Evolutionary conservation across 192 early-diverging fungal species (phyloP).

Genomic region (Thoreauomyces humboldtii): DNA sequence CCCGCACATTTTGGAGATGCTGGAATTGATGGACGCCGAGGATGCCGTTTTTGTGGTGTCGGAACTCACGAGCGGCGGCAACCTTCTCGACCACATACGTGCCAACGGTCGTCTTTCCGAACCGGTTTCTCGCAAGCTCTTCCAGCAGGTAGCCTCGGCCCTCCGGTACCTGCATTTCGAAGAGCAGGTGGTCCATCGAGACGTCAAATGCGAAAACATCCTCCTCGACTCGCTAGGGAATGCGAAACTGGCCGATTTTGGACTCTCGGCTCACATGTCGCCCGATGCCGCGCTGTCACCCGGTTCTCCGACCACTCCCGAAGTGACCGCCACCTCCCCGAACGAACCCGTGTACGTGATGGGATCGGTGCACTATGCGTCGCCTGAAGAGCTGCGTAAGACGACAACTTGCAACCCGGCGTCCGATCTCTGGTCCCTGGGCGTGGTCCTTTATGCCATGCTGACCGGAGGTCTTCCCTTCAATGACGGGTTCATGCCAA

Average conservation of each 20-base stretch:
- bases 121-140: slow-evolving; percentile 51
- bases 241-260: slow-evolving; percentile 86
- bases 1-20: slow-evolving; percentile 61
- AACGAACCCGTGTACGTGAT: slow-evolving; percentile 12
- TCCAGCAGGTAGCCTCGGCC: slow-evolving; percentile 71
- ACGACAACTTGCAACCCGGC: slow-evolving; percentile 46
- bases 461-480: slow-evolving; percentile 71
- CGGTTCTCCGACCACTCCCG: slow-evolving; percentile 7
- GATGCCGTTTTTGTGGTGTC: slow-evolving; percentile 67
- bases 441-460: slow-evolving; percentile 71
- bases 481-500: slow-evolving; percentile 69
- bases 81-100: slow-evolving; percentile 58
- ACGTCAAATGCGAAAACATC: slow-evolving; percentile 93
- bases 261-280: slow-evolving; percentile 56
- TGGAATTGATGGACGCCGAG: slow-evolving; percentile 65
- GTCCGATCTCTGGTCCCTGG: slow-evolving; percentile 77
- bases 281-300: not conserved
- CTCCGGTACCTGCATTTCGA: slow-evolving; percentile 77
- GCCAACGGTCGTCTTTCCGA: slow-evolving; percentile 48
- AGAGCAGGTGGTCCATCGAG: slow-evolving; percentile 74
- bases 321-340: slow-evolving; percentile 18
- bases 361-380: slow-evolving; percentile 9
- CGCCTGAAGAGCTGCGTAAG: slow-evolving; percentile 60
- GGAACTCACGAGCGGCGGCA: slow-evolving; percentile 65
- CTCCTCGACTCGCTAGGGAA: slow-evolving; percentile 46